Base-by-base conservation (phyloP, 495 filamentous ascomycete genomes). In the Talaromyces wortmannii region DNA sequence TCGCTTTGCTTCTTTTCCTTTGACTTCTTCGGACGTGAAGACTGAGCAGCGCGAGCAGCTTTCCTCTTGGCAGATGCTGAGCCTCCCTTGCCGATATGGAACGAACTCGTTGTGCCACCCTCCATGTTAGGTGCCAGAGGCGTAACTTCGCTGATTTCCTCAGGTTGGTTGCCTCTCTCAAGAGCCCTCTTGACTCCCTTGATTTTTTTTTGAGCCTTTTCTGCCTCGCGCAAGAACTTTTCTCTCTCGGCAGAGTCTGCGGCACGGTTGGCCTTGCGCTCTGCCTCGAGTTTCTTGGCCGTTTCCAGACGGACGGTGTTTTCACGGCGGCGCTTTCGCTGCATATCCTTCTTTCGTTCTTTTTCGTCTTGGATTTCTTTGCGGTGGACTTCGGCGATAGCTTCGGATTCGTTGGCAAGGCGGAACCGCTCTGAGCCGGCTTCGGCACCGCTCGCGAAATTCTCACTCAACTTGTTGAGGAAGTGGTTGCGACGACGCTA, bases 261-360 rank as follows among this genome's bases (percentile, higher is more conserved):
- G 0, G 89, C 85, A 44, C 78, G 78, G 52, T 83, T 80, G 2
- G 91, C 91, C 52, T 86, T 86, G 49, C 83, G 78, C 48, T 95
- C 76, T 5, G 90, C 91, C 56, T 92, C 86, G 8, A 86, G 77
- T 59, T 92, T 89, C 71, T 95, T 92, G 61, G 91, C 85, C 62
- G 89, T 82, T 45, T 92, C 91, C 55, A 85, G 78, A 12, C 88
- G 87, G 66, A 96, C 87, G 10, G 94, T 95, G 72, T 96, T 96
- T 67, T 98, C 94, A 16, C 94, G 84, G n/a, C 94, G 86, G 23
- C 94, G 84, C 73, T 97, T 97, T 23, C 95, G 87, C 64, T 99
- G 94, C 88, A 97, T 96, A 59, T 97, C 94, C 74, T 99, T 99
- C 79, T 99, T 99, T 30, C 95, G 90, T 70, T 97, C 95, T 68